phyloP scores from a whole-genome alignment of 1,284 basidiomycete species.

The Rhodotorula sp. region DNA sequence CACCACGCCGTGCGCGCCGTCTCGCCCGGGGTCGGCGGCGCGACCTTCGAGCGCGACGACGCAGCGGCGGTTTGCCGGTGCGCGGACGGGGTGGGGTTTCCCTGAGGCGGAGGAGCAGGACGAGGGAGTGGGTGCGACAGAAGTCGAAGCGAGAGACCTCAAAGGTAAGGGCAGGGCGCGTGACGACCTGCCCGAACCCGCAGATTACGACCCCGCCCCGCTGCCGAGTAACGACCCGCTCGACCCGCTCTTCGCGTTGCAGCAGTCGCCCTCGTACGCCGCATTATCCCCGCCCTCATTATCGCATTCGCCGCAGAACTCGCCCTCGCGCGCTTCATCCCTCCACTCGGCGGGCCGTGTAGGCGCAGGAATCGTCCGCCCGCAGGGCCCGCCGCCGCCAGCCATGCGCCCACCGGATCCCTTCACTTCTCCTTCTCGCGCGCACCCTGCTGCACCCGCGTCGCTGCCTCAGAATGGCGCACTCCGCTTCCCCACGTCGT shows the following conservation, averaged over 20 bases:
- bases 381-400: neutral
- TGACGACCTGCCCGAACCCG: neutral
- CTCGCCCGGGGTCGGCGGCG: neutral
- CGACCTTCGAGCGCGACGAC: neutral
- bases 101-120: neutral
- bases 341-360: neutral
- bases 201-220: neutral
- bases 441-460: neutral
- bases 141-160: neutral
- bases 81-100: neutral
- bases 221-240: constrained; percentile 13
- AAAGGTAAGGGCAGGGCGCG: neutral
- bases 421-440: neutral
- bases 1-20: neutral
- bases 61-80: neutral
- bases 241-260: constrained; percentile 18
- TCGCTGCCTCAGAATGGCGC: neutral
- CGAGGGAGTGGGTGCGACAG: neutral
- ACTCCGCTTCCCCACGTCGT: neutral
- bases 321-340: neutral
- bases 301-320: neutral
- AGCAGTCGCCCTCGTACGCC: neutral
- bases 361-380: neutral
- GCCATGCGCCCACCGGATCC: neutral
- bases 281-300: neutral